These are phyloP conservation scores for Lipomyces chichibuensis DNA, from an alignment of 805 yeast species.

Conservation along the genomic window DNA sequence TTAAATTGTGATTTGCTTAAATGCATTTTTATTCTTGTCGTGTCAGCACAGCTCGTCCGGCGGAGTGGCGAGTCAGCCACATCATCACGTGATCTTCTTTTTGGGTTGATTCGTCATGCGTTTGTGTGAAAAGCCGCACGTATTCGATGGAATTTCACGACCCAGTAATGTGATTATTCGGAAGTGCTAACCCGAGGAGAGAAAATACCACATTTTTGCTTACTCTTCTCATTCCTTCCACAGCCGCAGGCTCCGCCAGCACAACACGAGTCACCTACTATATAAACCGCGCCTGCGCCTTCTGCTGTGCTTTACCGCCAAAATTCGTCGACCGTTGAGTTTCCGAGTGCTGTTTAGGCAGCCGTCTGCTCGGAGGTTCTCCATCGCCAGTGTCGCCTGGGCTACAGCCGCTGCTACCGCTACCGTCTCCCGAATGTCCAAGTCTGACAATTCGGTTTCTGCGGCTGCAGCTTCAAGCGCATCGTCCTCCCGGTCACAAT, in stretches of 20 bases:
- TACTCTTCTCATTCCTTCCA: neutral
- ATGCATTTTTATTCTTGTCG: too few species aligned
- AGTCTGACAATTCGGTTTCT: neutral
- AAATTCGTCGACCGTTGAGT: slow-evolving; percentile 4
- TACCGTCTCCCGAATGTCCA: neutral
- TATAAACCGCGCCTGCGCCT: neutral
- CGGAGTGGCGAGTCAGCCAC: neutral
- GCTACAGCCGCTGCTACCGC: slow-evolving; percentile 6
- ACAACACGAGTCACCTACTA: neutral
- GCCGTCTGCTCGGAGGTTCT: neutral
- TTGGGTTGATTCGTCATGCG: neutral
- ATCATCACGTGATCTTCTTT: neutral
- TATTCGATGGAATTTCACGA: neutral
- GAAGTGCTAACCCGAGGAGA: neutral
- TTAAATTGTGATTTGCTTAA: neutral
- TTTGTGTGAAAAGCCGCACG: neutral
- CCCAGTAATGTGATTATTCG: neutral
- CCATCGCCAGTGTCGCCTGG: neutral
- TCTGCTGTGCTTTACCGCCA: neutral
- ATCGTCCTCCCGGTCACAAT: neutral
- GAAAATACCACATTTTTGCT: neutral
- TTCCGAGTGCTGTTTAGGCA: neutral
- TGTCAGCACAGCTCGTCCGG: too few species aligned
- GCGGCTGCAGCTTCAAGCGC: neutral
- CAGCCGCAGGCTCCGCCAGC: neutral